A percentile compares a stretch with the other conserved stretches of the same genome.
These are phyloP conservation scores for Phytopythium litorale DNA, from an alignment of 352 stramenopile genomes.

Conservation along the genomic window DNA sequence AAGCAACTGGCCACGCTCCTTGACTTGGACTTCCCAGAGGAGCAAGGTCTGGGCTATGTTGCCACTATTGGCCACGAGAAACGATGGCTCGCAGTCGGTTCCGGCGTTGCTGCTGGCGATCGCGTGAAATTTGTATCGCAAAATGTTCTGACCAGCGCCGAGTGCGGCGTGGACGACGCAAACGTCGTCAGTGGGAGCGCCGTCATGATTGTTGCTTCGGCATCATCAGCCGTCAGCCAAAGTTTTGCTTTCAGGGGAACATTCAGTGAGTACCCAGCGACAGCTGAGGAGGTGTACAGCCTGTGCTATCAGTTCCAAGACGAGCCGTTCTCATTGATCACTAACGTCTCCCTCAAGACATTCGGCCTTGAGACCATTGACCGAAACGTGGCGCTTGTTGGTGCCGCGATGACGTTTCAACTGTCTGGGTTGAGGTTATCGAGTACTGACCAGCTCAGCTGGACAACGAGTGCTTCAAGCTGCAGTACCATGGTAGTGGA, in stretches of 20 bases:
- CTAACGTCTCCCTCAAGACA: slow-evolving; percentile 32
- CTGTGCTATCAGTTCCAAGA: slow-evolving; percentile 75
- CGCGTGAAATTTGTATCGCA: slow-evolving; percentile 48
- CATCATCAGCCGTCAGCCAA: not conserved
- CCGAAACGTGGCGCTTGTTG: slow-evolving; percentile 33
- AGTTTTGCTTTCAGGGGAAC: slow-evolving; percentile 32
- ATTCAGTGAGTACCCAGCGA: slow-evolving; percentile 32
- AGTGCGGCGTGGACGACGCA: slow-evolving; percentile 35
- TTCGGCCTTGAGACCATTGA: slow-evolving; percentile 47
- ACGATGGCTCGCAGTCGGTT: slow-evolving; percentile 41
- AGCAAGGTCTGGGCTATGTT: slow-evolving; percentile 22
- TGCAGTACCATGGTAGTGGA: slow-evolving; percentile 28
- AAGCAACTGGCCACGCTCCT: slow-evolving; percentile 48
- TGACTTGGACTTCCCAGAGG: slow-evolving; percentile 30
- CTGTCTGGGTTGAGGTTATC: slow-evolving; percentile 46
- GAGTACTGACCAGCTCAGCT: slow-evolving; percentile 44
- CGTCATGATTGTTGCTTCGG: slow-evolving; percentile 28
- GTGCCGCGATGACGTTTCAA: slow-evolving; percentile 39
- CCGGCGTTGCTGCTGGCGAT: slow-evolving; percentile 39
- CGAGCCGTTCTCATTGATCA: slow-evolving; percentile 52
- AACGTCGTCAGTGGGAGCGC: slow-evolving; percentile 34
- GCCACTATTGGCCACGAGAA: slow-evolving; percentile 48
- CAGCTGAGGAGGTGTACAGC: slow-evolving; percentile 43
- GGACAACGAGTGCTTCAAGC: slow-evolving; percentile 33
- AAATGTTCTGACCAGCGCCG: slow-evolving; percentile 36